These are phyloP conservation scores for Phanerochaete carnosa DNA, from an alignment of 768 basidiomycete genomes.

Conservation along the genomic window DNA sequence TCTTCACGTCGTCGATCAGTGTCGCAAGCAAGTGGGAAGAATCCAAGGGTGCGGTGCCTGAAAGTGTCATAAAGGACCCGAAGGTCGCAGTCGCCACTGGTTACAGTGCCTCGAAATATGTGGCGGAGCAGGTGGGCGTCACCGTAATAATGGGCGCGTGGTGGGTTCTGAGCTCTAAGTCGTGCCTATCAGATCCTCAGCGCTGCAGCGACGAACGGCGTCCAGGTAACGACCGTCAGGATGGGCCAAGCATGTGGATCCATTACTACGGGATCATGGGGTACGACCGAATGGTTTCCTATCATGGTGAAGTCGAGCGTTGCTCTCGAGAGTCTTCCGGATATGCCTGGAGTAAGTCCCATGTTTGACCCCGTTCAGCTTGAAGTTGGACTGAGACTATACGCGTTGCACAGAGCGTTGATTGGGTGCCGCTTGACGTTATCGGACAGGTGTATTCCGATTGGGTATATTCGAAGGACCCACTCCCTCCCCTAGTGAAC, in stretches of 20 bases:
- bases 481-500: conserved; percentile 3
- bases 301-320: conserved; percentile 16
- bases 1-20: conserved; percentile 33
- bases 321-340: no score
- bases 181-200: conserved; percentile 2
- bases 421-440: no score
- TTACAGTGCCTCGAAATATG: conserved; percentile 40
- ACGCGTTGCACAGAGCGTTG: conserved; percentile 1
- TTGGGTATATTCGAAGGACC: not conserved
- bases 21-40: conserved; percentile 19
- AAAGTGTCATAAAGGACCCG: conserved; percentile 23
- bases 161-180: no score
- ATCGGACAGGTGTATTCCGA: not conserved
- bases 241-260: conserved; percentile 26
- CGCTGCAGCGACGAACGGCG: not conserved
- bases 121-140: conserved; percentile 32
- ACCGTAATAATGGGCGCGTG: no score
- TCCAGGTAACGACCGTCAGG: conserved; percentile 15
- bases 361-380: no score
- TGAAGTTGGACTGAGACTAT: no score
- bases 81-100: conserved; percentile 30
- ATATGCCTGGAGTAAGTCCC: no score
- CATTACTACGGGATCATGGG: conserved; percentile 18
- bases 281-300: conserved; percentile 30
- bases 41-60: conserved; percentile 18